Percentiles rank a stretch among this genome's conserved stretches.
Evolutionary conservation across 495 filamentous ascomycete species (phyloP).

Genomic region (Cudoniella acicularis): DNA sequence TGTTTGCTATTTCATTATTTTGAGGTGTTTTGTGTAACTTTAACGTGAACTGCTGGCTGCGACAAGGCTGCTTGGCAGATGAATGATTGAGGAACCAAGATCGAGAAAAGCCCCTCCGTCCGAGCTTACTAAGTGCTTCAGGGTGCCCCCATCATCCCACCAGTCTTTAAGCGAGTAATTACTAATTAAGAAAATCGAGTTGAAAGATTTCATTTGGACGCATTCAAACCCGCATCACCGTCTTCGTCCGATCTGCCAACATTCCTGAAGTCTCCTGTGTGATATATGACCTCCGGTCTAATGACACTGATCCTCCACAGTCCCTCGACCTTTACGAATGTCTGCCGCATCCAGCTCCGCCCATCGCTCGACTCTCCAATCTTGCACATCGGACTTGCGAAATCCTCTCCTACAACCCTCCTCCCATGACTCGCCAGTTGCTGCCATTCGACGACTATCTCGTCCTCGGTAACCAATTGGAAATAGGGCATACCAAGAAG

Average conservation of each 20-base stretch:
- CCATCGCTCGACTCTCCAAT: slow-evolving; percentile 66
- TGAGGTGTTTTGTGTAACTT: no score
- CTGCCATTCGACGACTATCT: slow-evolving; percentile 30
- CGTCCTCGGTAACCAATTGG: slow-evolving; percentile 21
- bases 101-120: no score
- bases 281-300: slow-evolving; percentile 22
- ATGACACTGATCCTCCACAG: slow-evolving; percentile 26
- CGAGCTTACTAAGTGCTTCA: no score
- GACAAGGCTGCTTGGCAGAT: no score
- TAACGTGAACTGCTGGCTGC: no score
- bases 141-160: no score
- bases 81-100: no score
- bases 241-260: slow-evolving; percentile 14
- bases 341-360: slow-evolving; percentile 51
- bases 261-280: slow-evolving; percentile 24
- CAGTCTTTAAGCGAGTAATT: no score
- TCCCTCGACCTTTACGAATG: slow-evolving; percentile 26
- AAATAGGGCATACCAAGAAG: slow-evolving; percentile 29
- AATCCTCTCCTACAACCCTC: slow-evolving; percentile 16
- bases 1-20: no score
- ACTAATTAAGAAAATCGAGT: no score
- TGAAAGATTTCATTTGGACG: no score
- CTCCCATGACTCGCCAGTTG: slow-evolving; percentile 27
- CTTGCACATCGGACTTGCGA: slow-evolving; percentile 47
- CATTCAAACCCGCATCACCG: no score